Evolutionary conservation across 2,329 filamentous ascomycete genomes (phyloP).

Genomic region (Alternaria panax): DNA sequence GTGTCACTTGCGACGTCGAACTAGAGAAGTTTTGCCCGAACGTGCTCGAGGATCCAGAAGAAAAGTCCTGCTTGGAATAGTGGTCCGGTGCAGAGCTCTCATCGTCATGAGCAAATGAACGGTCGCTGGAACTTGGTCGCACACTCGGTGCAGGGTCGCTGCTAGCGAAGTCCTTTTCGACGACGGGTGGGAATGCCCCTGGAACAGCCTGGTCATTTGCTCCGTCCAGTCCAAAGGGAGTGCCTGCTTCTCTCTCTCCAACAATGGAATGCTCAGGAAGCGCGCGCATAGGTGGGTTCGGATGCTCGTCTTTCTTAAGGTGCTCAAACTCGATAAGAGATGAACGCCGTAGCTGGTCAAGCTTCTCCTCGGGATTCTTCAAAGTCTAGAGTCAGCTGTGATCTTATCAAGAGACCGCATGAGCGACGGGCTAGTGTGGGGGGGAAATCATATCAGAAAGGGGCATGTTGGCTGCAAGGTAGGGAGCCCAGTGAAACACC

Average conservation of each 20-base stretch:
- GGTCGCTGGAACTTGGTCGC: neutral
- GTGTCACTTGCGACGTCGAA: constrained; percentile 2
- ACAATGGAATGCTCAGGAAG: constrained; percentile 49
- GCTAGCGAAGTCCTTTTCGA: constrained; percentile 15
- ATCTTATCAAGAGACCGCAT: constrained; percentile 4
- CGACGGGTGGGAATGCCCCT: neutral
- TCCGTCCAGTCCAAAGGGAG: constrained; percentile 3
- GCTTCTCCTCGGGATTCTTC: constrained; percentile 57
- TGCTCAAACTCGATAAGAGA: constrained; percentile 55
- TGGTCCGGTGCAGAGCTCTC: constrained; percentile 5
- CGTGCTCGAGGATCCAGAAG: constrained; percentile 9
- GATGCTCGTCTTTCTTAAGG: constrained; percentile 44
- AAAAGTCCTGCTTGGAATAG: constrained; percentile 8
- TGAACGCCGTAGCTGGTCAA: constrained; percentile 56
- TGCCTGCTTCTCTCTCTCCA: neutral
- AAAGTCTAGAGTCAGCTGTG: constrained; percentile 38
- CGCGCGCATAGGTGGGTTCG: constrained; percentile 40
- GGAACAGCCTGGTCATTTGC: neutral
- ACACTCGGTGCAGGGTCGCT: constrained; percentile 4
- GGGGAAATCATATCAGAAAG: too few relatives aligned
- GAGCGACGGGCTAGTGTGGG: neutral
- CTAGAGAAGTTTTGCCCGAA: constrained; percentile 8
- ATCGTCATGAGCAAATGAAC: constrained; percentile 6
- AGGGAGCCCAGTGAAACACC: too few relatives aligned
- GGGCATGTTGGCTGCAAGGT: too few relatives aligned